Conservation (phyloP, 192 early-diverging fungal species). For the Coemansia sp. region DNA sequence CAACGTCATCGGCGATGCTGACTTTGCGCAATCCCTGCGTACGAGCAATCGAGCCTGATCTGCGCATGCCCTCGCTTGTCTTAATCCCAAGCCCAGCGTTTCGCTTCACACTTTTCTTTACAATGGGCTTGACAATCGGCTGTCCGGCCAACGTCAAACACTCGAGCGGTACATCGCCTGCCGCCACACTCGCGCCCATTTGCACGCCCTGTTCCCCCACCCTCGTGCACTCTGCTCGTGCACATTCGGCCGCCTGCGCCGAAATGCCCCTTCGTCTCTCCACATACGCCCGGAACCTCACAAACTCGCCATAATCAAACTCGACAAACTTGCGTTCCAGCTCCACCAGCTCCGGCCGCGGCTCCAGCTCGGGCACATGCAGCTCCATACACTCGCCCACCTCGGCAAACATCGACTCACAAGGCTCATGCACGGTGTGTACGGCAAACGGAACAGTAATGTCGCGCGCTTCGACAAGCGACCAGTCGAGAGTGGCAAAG, state of each 20-base stretch:
- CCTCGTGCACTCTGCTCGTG: not conserved
- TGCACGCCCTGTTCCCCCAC: not conserved
- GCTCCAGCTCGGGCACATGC: constrained; percentile 74
- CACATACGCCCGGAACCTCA: constrained; percentile 54
- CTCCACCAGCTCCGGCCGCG: not conserved
- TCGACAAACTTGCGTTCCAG: constrained; percentile 72
- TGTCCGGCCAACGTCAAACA: constrained; percentile 22
- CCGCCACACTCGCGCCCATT: not conserved
- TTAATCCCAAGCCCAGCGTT: not conserved
- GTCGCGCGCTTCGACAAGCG: constrained; percentile 62
- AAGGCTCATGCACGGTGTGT: not conserved
- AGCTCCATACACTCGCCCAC: constrained; percentile 56
- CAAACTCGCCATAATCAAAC: constrained; percentile 76
- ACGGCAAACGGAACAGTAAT: constrained; percentile 72
- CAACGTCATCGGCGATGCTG: no score
- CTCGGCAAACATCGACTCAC: constrained; percentile 66
- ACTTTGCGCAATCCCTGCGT: not conserved
- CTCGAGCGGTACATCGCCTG: constrained; percentile 14
- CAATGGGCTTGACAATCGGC: not conserved
- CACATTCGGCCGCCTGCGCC: constrained; percentile 1
- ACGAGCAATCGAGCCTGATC: not conserved
- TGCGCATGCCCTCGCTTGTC: not conserved
- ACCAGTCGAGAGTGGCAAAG: constrained; percentile 77
- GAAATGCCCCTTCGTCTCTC: constrained; percentile 14
- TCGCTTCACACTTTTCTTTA: no score